phyloP scores from a whole-genome alignment of 805 yeast species.

The Candida coquimbonensis region DNA sequence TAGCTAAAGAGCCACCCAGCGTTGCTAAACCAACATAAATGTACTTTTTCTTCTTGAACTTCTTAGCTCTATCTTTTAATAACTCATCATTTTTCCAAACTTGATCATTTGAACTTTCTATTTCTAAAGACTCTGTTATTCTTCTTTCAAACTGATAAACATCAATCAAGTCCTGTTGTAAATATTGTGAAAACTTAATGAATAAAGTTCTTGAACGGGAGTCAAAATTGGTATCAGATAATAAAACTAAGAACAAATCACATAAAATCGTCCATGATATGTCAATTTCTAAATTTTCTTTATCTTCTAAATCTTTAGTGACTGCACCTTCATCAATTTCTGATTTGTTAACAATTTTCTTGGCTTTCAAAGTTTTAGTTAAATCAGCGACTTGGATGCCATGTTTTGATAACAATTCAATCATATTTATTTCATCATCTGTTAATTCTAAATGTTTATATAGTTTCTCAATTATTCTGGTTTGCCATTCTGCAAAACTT shows the following conservation, averaged over 20 bases:
- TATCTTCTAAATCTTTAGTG: slow-evolving; percentile 6
- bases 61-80: slow-evolving; percentile 64
- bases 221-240: slow-evolving; percentile 84
- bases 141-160: slow-evolving; percentile 85
- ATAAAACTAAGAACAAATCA: slow-evolving; percentile 72
- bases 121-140: slow-evolving; percentile 82
- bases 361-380: slow-evolving; percentile 49
- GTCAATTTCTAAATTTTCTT: slow-evolving; percentile 47
- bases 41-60: slow-evolving; percentile 56
- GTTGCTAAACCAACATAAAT: slow-evolving; percentile 93
- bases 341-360: slow-evolving; percentile 47
- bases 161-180: slow-evolving; percentile 59
- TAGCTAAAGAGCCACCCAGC: slow-evolving; percentile 88
- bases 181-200: slow-evolving; percentile 52
- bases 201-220: slow-evolving; percentile 81
- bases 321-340: slow-evolving; percentile 22
- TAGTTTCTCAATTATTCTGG: slow-evolving; percentile 58
- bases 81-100: slow-evolving; percentile 68
- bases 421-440: slow-evolving; percentile 79
- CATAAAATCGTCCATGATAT: slow-evolving; percentile 92
- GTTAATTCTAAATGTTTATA: slow-evolving; percentile 75
- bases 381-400: slow-evolving; percentile 74
- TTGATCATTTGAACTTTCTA: slow-evolving; percentile 76
- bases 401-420: slow-evolving; percentile 77
- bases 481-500: slow-evolving; percentile 80